Base-by-base conservation (phyloP, 495 filamentous ascomycete species). In the Neurospora sp. region DNA sequence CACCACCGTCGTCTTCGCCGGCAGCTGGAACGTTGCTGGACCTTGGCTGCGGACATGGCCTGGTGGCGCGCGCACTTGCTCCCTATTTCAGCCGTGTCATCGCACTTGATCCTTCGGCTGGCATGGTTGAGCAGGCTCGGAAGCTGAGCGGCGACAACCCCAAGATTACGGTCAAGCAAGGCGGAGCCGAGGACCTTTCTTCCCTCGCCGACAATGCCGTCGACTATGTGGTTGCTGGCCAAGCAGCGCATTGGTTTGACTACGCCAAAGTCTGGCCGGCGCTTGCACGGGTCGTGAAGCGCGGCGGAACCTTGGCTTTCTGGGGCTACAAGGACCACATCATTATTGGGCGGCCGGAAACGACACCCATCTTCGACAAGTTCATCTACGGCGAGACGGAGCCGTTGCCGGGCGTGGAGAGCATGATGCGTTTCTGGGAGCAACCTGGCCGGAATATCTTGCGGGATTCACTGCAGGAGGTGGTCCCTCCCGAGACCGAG, bases 171-270 rank as follows among this genome's bases (percentile, higher is more conserved):
- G 86, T 87, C 73, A 81, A 73, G 35, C 75, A 81, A 40, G 83
- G 82, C 12, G 73, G 78, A 0, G 87, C 89, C 1, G 88, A 91
- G 73, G 79, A 85, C 65, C 76, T 89, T 9, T 76, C 78, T 5
- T 88, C 83, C 73, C 53, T 90, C 4, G 41, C 77, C 8, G 84
- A 87, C 65, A 78, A 76, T 9, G 82, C 75, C 5, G 78, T 89
- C 10, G 90, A 91, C 74, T 82, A 88, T 77, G 85, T 86, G 6
- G 85, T 89, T 11, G 83, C 89, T 6, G 89, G 84, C 5, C 88
- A 91, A 74, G 87, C 88, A 18, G 89, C 87, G 74, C 89, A 91
- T 76, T 91, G 89, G 89, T 91, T 91, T 76, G 82, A 89, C 73
- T 86, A 86, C 73, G 42, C 70, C 11, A 79, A 78, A 27, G 81